Percentiles rank a stretch among this genome's conserved stretches.
These are phyloP conservation scores for Melastoma candidum DNA, from an alignment of 441 rosid genomes.

Conservation along the genomic window DNA sequence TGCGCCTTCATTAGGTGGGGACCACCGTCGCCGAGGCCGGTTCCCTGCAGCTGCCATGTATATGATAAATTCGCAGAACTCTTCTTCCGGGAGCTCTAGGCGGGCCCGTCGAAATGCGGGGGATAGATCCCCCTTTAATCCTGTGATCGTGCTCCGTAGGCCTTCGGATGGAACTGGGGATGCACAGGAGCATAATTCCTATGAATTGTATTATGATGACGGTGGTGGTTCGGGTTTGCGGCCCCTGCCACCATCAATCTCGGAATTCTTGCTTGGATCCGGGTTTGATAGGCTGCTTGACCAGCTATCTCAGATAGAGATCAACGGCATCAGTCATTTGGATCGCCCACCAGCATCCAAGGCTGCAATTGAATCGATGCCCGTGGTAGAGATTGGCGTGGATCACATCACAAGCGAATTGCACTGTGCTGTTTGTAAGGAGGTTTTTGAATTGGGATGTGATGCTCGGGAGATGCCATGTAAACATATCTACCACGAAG, in stretches of 20 bases:
- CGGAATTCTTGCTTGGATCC: slow-evolving; percentile 56
- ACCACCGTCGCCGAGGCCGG: slow-evolving; percentile 8
- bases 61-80: slow-evolving; percentile 9
- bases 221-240: slow-evolving; percentile 46
- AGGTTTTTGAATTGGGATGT: slow-evolving; percentile 34
- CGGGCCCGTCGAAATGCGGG: slow-evolving; percentile 25
- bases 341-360: slow-evolving; percentile 53
- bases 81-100: slow-evolving; percentile 16
- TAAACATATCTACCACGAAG: slow-evolving; percentile 53
- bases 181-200: slow-evolving; percentile 18
- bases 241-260: slow-evolving; percentile 44
- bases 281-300: slow-evolving; percentile 55
- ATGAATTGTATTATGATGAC: slow-evolving; percentile 46
- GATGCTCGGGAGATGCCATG: slow-evolving; percentile 69
- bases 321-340: slow-evolving; percentile 25
- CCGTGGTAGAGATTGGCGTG: slow-evolving; percentile 27
- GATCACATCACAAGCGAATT: slow-evolving; percentile 33
- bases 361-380: slow-evolving; percentile 57
- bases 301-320: slow-evolving; percentile 42
- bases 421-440: slow-evolving; percentile 66
- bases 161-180: slow-evolving; percentile 13
- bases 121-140: slow-evolving; percentile 49
- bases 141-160: slow-evolving; percentile 49
- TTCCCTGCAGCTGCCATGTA: slow-evolving; percentile 19
- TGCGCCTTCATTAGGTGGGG: slow-evolving; percentile 10